Conservation (phyloP, 768 basidiomycete genomes). For the Rhodosporidiobolus sp. region DNA sequence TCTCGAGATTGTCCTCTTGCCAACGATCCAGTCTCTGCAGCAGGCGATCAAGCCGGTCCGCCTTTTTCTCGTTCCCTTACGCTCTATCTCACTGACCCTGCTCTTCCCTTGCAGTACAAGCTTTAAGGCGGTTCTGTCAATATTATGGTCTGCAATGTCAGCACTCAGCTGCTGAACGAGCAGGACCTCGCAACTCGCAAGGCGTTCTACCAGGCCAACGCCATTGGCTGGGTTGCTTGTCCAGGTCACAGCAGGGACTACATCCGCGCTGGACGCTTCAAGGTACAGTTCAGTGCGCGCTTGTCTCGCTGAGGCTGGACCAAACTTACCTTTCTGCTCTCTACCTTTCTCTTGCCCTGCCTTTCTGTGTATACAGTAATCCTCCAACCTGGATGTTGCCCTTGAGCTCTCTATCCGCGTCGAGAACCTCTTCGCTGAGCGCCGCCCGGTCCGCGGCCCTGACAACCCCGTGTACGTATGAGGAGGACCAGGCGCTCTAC, state of each 20-base stretch:
- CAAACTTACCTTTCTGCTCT: conserved; percentile 51
- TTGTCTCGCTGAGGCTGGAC: too few species aligned
- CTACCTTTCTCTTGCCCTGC: not conserved
- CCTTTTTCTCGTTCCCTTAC: not conserved
- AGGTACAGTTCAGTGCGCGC: conserved; percentile 71
- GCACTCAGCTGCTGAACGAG: conserved; percentile 64
- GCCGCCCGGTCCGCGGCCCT: conserved; percentile 48
- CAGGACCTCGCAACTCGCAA: conserved; percentile 66
- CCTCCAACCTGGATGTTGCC: conserved; percentile 47
- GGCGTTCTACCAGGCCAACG: conserved; percentile 65
- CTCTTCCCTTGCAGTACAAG: conserved; percentile 56
- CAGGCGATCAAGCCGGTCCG: conserved; percentile 28
- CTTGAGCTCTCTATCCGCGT: conserved; percentile 63
- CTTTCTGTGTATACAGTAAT: conserved; percentile 55
- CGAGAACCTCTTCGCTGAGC: conserved; percentile 54
- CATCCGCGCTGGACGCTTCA: conserved; percentile 83
- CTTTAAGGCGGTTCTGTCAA: conserved; percentile 78
- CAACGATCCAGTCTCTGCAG: conserved; percentile 41
- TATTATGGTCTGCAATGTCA: conserved; percentile 80
- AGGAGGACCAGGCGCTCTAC: conserved; percentile 64
- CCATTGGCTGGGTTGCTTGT: conserved; percentile 79
- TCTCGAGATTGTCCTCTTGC: conserved; percentile 42
- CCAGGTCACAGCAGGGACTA: conserved; percentile 69
- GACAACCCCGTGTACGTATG: conserved; percentile 63
- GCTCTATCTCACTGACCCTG: too few species aligned